A percentile compares a stretch with the other conserved stretches of the same genome.
phyloP scores from a whole-genome alignment of 1,139 yeast genomes.

The Saccharomycopsis hybrid region DNA sequence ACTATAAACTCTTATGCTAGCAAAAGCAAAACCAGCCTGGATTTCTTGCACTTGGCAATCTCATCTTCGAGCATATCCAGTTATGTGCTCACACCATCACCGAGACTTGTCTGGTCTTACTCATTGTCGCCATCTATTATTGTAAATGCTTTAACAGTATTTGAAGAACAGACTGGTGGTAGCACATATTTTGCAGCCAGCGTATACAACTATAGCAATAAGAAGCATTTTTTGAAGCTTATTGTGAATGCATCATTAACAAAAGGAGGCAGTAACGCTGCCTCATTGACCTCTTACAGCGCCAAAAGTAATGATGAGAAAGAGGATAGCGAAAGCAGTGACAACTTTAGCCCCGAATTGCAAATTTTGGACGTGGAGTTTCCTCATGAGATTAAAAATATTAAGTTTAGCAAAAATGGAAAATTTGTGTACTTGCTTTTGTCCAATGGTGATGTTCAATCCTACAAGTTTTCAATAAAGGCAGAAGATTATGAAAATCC shows the following conservation, averaged over 20 bases:
- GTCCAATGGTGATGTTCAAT: slow-evolving; percentile 7
- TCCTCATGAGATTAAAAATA: slow-evolving; percentile 3
- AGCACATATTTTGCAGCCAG: slow-evolving; percentile 15
- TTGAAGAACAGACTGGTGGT: slow-evolving; percentile 5
- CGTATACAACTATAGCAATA: slow-evolving; percentile 9
- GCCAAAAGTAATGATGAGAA: not conserved
- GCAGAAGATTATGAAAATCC: not conserved
- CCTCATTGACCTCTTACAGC: not conserved
- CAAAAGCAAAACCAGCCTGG: not conserved
- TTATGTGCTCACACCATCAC: slow-evolving; percentile 20
- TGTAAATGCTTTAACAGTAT: slow-evolving; percentile 15
- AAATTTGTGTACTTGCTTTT: slow-evolving; percentile 4
- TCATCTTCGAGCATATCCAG: slow-evolving; percentile 16
- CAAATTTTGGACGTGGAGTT: slow-evolving; percentile 6
- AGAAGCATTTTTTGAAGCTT: slow-evolving; percentile 12
- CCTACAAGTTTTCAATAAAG: not conserved
- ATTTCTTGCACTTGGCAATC: slow-evolving; percentile 15
- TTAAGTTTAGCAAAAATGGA: slow-evolving; percentile 13
- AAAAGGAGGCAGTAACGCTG: not conserved
- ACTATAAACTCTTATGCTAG: not conserved
- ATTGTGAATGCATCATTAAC: slow-evolving; percentile 8
- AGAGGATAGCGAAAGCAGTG: not conserved
- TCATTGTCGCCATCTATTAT: slow-evolving; percentile 18
- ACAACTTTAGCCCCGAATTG: not conserved
- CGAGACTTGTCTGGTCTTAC: slow-evolving; percentile 20